A percentile compares a stretch with the other conserved stretches of the same genome.
These are phyloP conservation scores for Lathyrus tuberosus DNA, from an alignment of 306 rosid species.

Conservation along the genomic window DNA sequence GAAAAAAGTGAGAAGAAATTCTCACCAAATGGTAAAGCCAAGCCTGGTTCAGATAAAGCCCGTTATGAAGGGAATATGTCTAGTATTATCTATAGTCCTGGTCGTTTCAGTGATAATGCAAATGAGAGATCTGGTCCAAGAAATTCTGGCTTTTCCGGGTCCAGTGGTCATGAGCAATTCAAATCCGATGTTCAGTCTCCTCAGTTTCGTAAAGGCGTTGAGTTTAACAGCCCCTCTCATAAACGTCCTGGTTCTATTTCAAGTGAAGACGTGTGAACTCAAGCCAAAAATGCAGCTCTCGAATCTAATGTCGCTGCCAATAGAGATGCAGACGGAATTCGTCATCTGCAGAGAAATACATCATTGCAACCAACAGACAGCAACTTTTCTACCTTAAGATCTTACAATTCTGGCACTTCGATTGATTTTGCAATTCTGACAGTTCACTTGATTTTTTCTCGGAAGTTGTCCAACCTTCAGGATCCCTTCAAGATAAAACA, in stretches of 20 bases:
- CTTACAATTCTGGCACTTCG: constrained; percentile 55
- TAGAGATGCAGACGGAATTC: constrained; percentile 50
- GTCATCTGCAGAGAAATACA: constrained; percentile 61
- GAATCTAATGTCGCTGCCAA: constrained; percentile 48
- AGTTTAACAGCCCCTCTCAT: constrained; percentile 61
- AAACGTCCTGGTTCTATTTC: constrained; percentile 48
- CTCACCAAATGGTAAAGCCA: too few relatives aligned
- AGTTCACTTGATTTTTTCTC: constrained; percentile 52
- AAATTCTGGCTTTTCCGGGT: constrained; percentile 73
- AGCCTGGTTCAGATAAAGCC: constrained; percentile 89
- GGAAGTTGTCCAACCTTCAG: constrained; percentile 52
- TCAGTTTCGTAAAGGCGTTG: constrained; percentile 56
- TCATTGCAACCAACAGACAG: constrained; percentile 58
- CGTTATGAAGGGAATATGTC: constrained; percentile 78
- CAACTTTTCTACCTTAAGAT: constrained; percentile 52
- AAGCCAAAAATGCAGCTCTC: constrained; percentile 34
- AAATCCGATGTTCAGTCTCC: constrained; percentile 74
- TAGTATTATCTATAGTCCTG: constrained; percentile 71
- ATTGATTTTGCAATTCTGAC: too few relatives aligned
- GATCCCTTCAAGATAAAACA: constrained; percentile 44
- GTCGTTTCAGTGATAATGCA: constrained; percentile 69
- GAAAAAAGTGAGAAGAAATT: too few relatives aligned
- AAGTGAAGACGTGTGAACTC: constrained; percentile 61
- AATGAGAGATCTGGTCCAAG: constrained; percentile 75
- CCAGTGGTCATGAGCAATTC: constrained; percentile 73